Percentiles rank a stretch among this genome's conserved stretches.
Evolutionary conservation across 495 filamentous ascomycete species (phyloP).

Genomic region (Cladorrhinum samala): DNA sequence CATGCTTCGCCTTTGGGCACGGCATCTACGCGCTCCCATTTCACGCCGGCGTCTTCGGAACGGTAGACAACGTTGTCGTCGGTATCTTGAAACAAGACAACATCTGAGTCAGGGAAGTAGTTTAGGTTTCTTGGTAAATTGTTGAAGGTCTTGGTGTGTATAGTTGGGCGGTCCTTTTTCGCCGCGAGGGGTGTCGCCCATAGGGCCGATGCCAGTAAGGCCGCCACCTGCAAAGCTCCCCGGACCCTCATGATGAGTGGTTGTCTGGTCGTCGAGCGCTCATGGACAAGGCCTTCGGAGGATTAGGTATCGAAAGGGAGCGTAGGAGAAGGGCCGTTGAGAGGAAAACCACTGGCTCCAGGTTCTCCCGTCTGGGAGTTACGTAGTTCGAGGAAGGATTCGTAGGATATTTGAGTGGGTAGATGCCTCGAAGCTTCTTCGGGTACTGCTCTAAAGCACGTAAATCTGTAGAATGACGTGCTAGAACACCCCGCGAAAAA

Average conservation of each 20-base stretch:
- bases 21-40: conserved; percentile 60
- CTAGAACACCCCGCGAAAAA: not conserved
- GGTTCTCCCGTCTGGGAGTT: too few relatives aligned
- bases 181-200: conserved; percentile 37
- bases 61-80: conserved; percentile 54
- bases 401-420: too few relatives aligned
- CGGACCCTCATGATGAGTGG: conserved; percentile 38
- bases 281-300: conserved; percentile 20
- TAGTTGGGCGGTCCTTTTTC: conserved; percentile 43
- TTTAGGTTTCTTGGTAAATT: conserved; percentile 54
- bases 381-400: too few relatives aligned
- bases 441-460: too few relatives aligned
- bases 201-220: conserved; percentile 36
- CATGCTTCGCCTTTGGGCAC: conserved; percentile 56
- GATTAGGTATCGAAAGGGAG: not conserved
- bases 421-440: too few relatives aligned
- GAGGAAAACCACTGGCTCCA: not conserved
- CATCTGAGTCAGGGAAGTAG: conserved; percentile 85
- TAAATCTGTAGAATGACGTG: not conserved
- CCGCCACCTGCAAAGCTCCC: conserved; percentile 37
- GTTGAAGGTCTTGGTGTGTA: conserved; percentile 52
- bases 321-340: not conserved
- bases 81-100: conserved; percentile 58
- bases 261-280: conserved; percentile 7
- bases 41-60: conserved; percentile 70